Conservation (phyloP, 768 basidiomycete genomes). For the Scleroderma bovista region DNA sequence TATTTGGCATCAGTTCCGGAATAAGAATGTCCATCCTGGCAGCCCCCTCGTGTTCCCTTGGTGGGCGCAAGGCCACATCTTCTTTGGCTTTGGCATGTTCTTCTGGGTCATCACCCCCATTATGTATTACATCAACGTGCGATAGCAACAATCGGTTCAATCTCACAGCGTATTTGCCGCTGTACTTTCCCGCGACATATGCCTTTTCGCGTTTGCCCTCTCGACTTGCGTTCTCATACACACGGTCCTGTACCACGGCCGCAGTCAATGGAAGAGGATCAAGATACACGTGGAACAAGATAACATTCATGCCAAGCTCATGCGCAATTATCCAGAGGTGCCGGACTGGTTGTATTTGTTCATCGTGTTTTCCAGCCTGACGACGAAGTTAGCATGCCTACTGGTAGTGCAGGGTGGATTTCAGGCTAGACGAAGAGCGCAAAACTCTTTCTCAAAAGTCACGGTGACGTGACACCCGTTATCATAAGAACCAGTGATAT, state of each 20-base stretch:
- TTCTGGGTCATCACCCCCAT: slow-evolving; percentile 90
- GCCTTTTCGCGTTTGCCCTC: slow-evolving; percentile 78
- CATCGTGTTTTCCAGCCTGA: slow-evolving; percentile 60
- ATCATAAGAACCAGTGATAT: too few relatives aligned
- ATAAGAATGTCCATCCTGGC: slow-evolving; percentile 82
- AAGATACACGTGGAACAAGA: slow-evolving; percentile 76
- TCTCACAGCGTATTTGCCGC: slow-evolving; percentile 77
- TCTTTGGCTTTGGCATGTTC: slow-evolving; percentile 80
- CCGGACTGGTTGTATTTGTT: slow-evolving; percentile 89
- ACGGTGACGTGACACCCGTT: too few relatives aligned
- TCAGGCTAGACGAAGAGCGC: too few relatives aligned
- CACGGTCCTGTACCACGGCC: slow-evolving; percentile 84
- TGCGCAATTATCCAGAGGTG: slow-evolving; percentile 90
- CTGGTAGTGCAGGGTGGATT: too few relatives aligned
- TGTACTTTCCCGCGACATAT: slow-evolving; percentile 88
- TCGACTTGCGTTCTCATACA: slow-evolving; percentile 85
- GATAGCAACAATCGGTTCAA: slow-evolving; percentile 63
- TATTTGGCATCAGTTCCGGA: slow-evolving; percentile 82
- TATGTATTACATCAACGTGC: slow-evolving; percentile 90
- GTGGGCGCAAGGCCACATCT: slow-evolving; percentile 96
- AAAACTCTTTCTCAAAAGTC: too few relatives aligned
- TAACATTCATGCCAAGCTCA: slow-evolving; percentile 93
- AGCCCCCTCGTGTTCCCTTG: slow-evolving; percentile 80
- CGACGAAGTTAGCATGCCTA: too few relatives aligned
- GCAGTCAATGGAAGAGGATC: slow-evolving; percentile 62